Evolutionary conservation across 164 flowering plant genomes (phyloP), one percentile per base, ranked within the genome.

Genomic region (Stephania cephalantha): DNA sequence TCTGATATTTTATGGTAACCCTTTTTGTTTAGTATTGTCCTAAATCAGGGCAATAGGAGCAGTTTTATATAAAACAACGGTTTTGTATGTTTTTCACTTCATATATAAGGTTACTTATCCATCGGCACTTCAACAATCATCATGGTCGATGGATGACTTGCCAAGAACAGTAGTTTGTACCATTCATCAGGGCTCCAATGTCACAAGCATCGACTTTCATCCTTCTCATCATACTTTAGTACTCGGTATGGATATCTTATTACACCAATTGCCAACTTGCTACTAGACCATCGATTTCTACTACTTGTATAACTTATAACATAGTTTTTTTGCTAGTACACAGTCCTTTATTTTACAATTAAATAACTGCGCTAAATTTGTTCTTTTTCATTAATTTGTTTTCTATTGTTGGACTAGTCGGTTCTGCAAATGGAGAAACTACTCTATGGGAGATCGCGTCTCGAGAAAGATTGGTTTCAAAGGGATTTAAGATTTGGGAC

Each of bases 131-230:
- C 90, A 87, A 71, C 94, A 87, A 76, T 67, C 87, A 68, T 83
- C 91, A 25, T 88, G 89, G 88, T 89, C 94, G 18, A 58, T 77
- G 65, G 98, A 92, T 73, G 97, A 92, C 82, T 82, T 95, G 80
- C 97, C 98, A 12, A 88, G 87, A 78, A 85, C 82, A 17, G 92
- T 93, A 58, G 91, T 88, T 74, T 79, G 90, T 70, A 81, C 86
- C 68, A 66, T 91, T 79, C 87, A 84, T 80, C 97, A 90, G 73
- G 97, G 97, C 73, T 88, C 94, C 50, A 42, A 83, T 75, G 93
- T 91, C 70, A 88, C 84, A 50, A 93, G 95, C 97, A 85, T 95
- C 91, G 98, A 95, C 81, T 95, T 92, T 75, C 94, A 93, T 84
- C 98, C 98, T 74, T 81, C 90, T 70, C 94, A 87, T 46, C 90